A percentile compares a stretch with the other conserved stretches of the same genome.
These are phyloP conservation scores for Tricholoma furcatifolium DNA, from an alignment of 768 basidiomycete species.

Conservation along the genomic window DNA sequence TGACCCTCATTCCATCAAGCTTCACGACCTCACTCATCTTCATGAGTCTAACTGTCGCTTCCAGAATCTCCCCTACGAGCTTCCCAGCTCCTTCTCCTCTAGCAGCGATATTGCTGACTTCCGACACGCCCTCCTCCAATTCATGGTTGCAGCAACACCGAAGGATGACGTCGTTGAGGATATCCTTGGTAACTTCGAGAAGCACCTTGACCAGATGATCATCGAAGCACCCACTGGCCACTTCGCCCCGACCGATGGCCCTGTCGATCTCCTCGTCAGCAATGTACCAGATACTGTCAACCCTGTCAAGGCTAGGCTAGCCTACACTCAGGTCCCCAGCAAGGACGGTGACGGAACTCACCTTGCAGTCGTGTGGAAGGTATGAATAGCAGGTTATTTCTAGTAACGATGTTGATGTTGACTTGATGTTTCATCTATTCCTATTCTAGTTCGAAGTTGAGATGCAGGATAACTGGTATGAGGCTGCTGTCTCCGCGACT, in stretches of 20 bases:
- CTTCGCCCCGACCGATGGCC: slow-evolving; percentile 40
- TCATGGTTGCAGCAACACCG: slow-evolving; percentile 76
- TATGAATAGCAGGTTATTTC: slow-evolving; percentile 21
- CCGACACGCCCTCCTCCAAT: slow-evolving; percentile 66
- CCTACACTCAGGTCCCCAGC: slow-evolving; percentile 79
- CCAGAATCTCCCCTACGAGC: slow-evolving; percentile 37
- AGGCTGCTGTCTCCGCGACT: slow-evolving; percentile 74
- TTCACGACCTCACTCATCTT: slow-evolving; percentile 42
- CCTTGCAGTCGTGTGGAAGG: slow-evolving; percentile 83
- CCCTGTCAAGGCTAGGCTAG: slow-evolving; percentile 78
- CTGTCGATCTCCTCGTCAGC: slow-evolving; percentile 41
- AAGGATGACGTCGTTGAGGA: slow-evolving; percentile 43
- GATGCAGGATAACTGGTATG: slow-evolving; percentile 97
- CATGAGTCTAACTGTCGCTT: slow-evolving; percentile 58
- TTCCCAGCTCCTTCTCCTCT: slow-evolving; percentile 23
- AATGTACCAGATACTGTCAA: slow-evolving; percentile 76
- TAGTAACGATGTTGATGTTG: not conserved
- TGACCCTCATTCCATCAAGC: slow-evolving; percentile 15
- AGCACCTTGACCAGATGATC: slow-evolving; percentile 50
- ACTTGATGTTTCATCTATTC: not conserved
- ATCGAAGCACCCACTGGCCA: slow-evolving; percentile 37
- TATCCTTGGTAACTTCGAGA: slow-evolving; percentile 48
- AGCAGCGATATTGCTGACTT: slow-evolving; percentile 36
- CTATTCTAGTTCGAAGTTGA: slow-evolving; percentile 79
- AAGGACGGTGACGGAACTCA: slow-evolving; percentile 53